Conservation (phyloP, 495 filamentous ascomycete genomes). For the Lentithecium fluviatile region DNA sequence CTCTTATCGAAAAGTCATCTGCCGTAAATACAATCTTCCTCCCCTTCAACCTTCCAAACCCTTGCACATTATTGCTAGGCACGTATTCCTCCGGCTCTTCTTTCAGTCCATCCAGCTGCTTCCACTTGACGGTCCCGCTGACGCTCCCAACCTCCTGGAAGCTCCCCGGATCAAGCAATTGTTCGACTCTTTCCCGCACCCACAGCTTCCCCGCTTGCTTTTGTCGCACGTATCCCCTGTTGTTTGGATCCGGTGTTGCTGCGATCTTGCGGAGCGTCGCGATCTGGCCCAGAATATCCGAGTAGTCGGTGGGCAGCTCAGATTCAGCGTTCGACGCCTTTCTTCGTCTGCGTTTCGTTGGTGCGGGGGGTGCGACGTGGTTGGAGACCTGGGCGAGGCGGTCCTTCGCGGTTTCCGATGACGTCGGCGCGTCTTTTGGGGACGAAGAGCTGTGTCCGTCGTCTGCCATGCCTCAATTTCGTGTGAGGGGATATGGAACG, state of each 20-base stretch:
- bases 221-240: constrained; percentile 58
- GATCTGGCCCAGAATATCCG: constrained; percentile 58
- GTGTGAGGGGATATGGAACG: background rate
- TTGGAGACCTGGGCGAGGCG: constrained; percentile 31
- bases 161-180: constrained; percentile 53
- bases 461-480: constrained; percentile 12
- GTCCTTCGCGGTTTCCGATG: constrained; percentile 19
- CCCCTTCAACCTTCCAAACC: constrained; percentile 52
- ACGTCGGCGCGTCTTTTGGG: background rate
- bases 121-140: constrained; percentile 59
- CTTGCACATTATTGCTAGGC: constrained; percentile 58
- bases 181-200: constrained; percentile 60
- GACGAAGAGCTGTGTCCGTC: constrained; percentile 2
- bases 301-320: constrained; percentile 58
- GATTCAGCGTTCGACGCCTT: background rate
- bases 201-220: constrained; percentile 65
- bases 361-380: constrained; percentile 28
- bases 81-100: constrained; percentile 54
- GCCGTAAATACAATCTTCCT: constrained; percentile 59
- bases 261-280: constrained; percentile 51
- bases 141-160: constrained; percentile 60
- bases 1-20: constrained; percentile 63
- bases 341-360: constrained; percentile 25
- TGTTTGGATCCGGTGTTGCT: constrained; percentile 52
- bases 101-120: constrained; percentile 45